A percentile compares a stretch with the other conserved stretches of the same genome.
Conservation (phyloP, 202 grass and related monocot genomes). For the Zizania palustris region DNA sequence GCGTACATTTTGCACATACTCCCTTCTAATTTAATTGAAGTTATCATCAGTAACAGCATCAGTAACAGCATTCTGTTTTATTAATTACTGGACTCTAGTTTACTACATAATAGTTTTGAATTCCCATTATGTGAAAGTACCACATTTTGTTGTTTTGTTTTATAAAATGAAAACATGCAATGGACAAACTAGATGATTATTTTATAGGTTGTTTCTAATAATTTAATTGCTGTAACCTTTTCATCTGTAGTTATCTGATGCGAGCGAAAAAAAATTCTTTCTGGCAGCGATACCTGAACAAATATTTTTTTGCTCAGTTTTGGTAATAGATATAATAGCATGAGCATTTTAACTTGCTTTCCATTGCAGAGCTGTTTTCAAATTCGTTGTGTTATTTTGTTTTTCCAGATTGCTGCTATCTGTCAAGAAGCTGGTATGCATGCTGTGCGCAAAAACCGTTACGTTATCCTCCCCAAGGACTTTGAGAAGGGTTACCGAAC, state of each 20-base stretch:
- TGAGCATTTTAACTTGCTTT: neutral
- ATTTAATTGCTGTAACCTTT: neutral
- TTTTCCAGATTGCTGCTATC: constrained; percentile 71
- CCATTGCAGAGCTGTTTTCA: neutral
- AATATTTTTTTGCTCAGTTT: neutral
- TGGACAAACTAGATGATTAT: no score
- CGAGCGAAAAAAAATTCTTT: neutral
- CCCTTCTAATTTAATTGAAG: neutral
- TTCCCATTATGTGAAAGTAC: neutral
- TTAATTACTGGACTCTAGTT: neutral
- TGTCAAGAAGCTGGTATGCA: constrained; percentile 91
- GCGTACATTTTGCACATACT: neutral
- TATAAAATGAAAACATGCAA: no score
- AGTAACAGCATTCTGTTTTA: neutral
- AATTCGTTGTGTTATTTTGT: neutral
- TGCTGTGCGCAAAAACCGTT: constrained; percentile 76
- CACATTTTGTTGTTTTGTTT: no score
- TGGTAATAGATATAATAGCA: neutral
- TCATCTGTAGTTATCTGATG: neutral
- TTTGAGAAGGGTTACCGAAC: constrained; percentile 84
- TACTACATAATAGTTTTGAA: neutral
- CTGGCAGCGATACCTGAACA: neutral
- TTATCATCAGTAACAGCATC: neutral
- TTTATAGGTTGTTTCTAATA: neutral
- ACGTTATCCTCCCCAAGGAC: constrained; percentile 82